These are phyloP conservation scores for Hypocreales sp. DNA, from an alignment of 2,329 filamentous ascomycete genomes.

Conservation along the genomic window DNA sequence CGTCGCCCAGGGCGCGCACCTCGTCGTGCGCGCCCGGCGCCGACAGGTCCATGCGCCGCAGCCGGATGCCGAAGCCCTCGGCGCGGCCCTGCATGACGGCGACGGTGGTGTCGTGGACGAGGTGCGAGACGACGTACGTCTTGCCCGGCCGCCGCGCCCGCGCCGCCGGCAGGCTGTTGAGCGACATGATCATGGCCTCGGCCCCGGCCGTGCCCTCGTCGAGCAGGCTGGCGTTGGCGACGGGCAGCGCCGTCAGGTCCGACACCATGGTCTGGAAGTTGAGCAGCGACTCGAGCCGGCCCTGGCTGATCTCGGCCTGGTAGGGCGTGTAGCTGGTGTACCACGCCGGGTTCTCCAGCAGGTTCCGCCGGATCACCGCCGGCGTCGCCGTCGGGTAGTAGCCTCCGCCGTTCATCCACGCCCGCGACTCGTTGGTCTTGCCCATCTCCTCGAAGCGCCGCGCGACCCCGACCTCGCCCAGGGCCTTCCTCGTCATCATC, in stretches of 20 bases:
- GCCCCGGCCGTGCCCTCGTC: slow-evolving; percentile 88
- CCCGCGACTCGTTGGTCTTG: slow-evolving; percentile 20
- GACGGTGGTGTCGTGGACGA: slow-evolving; percentile 74
- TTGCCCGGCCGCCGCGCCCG: slow-evolving; percentile 63
- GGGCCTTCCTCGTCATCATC: not conserved
- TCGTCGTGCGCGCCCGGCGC: slow-evolving; percentile 42
- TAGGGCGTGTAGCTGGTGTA: slow-evolving; percentile 98
- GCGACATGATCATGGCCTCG: slow-evolving; percentile 87
- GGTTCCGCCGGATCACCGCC: slow-evolving; percentile 80
- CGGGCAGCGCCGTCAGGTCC: slow-evolving; percentile 73
- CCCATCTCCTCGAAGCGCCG: slow-evolving; percentile 21
- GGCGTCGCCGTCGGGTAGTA: slow-evolving; percentile 82
- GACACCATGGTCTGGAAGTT: slow-evolving; percentile 93
- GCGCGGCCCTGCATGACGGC: slow-evolving; percentile 73
- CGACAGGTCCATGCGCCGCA: slow-evolving; percentile 58
- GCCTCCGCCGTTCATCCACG: slow-evolving; percentile 71
- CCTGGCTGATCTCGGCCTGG: slow-evolving; percentile 94
- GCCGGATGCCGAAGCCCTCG: slow-evolving; percentile 76
- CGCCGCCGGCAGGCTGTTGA: slow-evolving; percentile 57
- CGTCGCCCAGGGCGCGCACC: slow-evolving; percentile 61
- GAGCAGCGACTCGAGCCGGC: slow-evolving; percentile 75
- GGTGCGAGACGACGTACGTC: slow-evolving; percentile 69
- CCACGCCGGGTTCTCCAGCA: slow-evolving; percentile 88
- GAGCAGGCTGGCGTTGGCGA: slow-evolving; percentile 80
- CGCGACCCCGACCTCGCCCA: not conserved